These are phyloP conservation scores for Pseudopediastrum boryanum DNA, from an alignment of 139 green algal genomes.

Conservation along the genomic window DNA sequence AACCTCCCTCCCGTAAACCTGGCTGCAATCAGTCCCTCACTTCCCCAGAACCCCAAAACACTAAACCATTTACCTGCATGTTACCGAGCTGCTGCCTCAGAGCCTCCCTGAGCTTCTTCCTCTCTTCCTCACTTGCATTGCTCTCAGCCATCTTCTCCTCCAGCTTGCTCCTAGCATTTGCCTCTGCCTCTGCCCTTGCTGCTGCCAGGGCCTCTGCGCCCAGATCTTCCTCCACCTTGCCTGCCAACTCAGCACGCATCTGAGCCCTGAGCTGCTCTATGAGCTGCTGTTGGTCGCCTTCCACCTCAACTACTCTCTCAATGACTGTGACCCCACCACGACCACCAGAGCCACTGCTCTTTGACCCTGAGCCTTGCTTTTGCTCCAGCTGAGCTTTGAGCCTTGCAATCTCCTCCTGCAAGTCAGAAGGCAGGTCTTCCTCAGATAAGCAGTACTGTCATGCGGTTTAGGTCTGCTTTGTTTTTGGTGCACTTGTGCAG, in stretches of 20 bases:
- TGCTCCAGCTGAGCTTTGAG: slow-evolving; percentile 74
- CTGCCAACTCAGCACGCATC: slow-evolving; percentile 63
- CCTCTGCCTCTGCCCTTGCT: slow-evolving; percentile 54
- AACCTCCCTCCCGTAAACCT: too few relatives aligned
- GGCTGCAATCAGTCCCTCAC: neutral
- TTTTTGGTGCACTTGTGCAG: too few relatives aligned
- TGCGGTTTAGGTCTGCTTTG: too few relatives aligned
- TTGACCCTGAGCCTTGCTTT: slow-evolving; percentile 26
- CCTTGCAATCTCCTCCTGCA: slow-evolving; percentile 86
- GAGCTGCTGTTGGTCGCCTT: slow-evolving; percentile 56
- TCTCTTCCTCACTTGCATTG: slow-evolving; percentile 51
- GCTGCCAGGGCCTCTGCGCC: slow-evolving; percentile 42
- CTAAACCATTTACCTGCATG: too few relatives aligned
- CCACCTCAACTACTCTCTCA: slow-evolving; percentile 58
- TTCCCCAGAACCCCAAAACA: slow-evolving; percentile 7
- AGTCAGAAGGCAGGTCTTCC: neutral
- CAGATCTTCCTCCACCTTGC: slow-evolving; percentile 32
- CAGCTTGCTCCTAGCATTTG: slow-evolving; percentile 48
- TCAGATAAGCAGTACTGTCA: too few relatives aligned
- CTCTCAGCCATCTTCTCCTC: slow-evolving; percentile 53
- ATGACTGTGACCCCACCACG: slow-evolving; percentile 25
- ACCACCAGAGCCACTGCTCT: neutral
- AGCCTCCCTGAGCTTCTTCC: slow-evolving; percentile 44
- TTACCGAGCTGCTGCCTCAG: slow-evolving; percentile 52
- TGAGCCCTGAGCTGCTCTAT: slow-evolving; percentile 54